Evolutionary conservation across 1,284 basidiomycete genomes (phyloP), one percentile per base, ranked within the genome.

Genomic region (Pseudozyma sp.): DNA sequence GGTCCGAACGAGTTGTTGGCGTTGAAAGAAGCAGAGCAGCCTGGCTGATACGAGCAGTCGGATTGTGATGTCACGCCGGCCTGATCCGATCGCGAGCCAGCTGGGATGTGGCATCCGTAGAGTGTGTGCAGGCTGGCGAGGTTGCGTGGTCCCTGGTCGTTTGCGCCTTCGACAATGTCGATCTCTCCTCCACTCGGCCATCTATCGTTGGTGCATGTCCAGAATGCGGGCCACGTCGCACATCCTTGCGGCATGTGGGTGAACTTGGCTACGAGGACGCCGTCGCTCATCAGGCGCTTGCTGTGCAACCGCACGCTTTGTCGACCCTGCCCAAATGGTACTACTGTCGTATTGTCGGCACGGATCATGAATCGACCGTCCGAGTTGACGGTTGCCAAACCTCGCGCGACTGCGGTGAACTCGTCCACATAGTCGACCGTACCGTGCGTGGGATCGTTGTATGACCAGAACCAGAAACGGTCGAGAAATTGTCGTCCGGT

Each of bases 171-270:
- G 24, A 79, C 51, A 17, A 81, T 73, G 49, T 81, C 79, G 30
- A 81, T 67, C 51, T 81, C 79, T 16, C 79, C 79, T 13, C 77
- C 75, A 0, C 45, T 17, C 1, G 79, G 79, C 77, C 79, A 81
- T 4, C 45, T n/a, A 19, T 57, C 59, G 8, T 43, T 58, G 11
- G 64, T 68, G 48, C 71, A 66, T 2, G 75, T 75, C 81, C 81
- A 83, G 19, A 82, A 75, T 4, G 81, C 81, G 0, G 81, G 81
- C 81, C 81, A 83, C 1, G 75, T 75, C 7, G 54, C 73, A 46
- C 78, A 80, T 4, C 78, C 78, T 24, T 65, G 62, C 0, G 76
- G 77, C 60, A 77, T 75, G 48, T 54, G 59, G 6, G 49, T 46
- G 37, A 69, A 66, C 39, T 76, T 76, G 31, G 63, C 61, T 3